phyloP scores from a whole-genome alignment of 2,329 filamentous ascomycete species.

The Paecilomyces sp. region DNA sequence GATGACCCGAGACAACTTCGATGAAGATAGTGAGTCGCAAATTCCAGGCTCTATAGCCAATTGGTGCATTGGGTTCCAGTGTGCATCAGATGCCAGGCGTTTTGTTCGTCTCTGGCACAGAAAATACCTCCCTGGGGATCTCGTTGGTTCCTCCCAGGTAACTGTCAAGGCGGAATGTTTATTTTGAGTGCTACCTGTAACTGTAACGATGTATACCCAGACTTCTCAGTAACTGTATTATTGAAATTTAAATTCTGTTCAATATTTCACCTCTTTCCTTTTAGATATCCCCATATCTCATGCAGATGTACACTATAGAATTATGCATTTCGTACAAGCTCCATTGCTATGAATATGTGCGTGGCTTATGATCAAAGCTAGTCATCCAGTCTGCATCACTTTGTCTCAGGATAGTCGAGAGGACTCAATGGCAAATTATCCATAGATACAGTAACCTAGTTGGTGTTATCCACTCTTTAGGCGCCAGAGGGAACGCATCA shows the following conservation, averaged over 20 bases:
- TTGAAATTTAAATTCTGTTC: neutral
- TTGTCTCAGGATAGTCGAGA: neutral
- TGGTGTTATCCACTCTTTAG: neutral
- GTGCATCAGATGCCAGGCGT: conserved; percentile 47
- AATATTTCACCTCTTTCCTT: neutral
- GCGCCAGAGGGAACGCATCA: neutral
- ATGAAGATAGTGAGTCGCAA: conserved; percentile 11
- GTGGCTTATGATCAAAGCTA: neutral
- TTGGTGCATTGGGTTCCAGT: conserved; percentile 51
- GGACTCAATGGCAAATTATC: neutral
- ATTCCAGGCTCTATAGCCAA: conserved; percentile 14
- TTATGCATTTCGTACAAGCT: neutral
- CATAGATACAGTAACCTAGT: neutral
- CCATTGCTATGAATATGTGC: neutral
- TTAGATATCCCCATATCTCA: neutral
- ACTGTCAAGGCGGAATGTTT: conserved; percentile 13
- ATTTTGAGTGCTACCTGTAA: conserved; percentile 3
- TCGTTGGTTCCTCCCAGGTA: conserved; percentile 5
- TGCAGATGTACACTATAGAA: neutral
- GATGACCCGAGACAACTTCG: conserved; percentile 5
- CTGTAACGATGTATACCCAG: neutral
- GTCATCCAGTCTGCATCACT: neutral
- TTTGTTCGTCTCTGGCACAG: conserved; percentile 50
- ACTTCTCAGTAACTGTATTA: neutral
- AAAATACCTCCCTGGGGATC: conserved; percentile 30